These are phyloP conservation scores for Chlorella variabilis DNA, from an alignment of 163 green algal genomes.

Conservation along the genomic window DNA sequence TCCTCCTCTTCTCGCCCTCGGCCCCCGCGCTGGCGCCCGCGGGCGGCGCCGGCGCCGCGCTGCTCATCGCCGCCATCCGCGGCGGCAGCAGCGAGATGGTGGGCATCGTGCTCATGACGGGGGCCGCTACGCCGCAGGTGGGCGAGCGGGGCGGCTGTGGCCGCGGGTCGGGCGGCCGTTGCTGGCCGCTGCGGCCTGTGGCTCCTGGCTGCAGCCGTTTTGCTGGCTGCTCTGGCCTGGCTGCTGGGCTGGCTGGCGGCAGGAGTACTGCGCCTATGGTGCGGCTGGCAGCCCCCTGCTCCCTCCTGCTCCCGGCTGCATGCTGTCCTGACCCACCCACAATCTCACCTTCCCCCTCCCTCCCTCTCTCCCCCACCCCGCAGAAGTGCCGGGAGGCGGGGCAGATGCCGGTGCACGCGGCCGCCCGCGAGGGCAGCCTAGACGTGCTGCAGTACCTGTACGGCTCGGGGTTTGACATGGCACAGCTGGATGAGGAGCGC, in stretches of 20 bases:
- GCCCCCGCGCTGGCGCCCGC: conserved; percentile 15
- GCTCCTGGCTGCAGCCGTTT: no score
- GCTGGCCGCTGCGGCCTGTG: no score
- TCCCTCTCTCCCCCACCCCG: background rate
- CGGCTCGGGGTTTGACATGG: conserved; percentile 27
- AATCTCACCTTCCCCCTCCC: background rate
- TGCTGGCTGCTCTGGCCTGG: background rate
- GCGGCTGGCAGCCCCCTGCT: no score
- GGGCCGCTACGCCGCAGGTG: conserved; percentile 17
- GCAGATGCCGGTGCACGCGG: conserved; percentile 42
- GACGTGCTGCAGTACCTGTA: conserved; percentile 38
- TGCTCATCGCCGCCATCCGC: conserved; percentile 36
- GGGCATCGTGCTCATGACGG: conserved; percentile 37
- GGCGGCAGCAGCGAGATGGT: conserved; percentile 44
- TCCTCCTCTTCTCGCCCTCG: conserved; percentile 30
- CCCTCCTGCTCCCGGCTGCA: no score
- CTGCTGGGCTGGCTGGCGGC: no score
- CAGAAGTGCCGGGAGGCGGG: conserved; percentile 19
- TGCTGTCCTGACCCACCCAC: no score
- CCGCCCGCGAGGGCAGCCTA: conserved; percentile 33
- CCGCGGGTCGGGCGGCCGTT: no score
- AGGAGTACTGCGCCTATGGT: no score
- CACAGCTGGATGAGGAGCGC: conserved; percentile 25
- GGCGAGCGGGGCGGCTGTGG: background rate
- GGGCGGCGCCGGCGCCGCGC: conserved; percentile 1